Base-by-base conservation (phyloP, 2,329 filamentous ascomycete species). In the Ascochyta clinopodiicola region DNA sequence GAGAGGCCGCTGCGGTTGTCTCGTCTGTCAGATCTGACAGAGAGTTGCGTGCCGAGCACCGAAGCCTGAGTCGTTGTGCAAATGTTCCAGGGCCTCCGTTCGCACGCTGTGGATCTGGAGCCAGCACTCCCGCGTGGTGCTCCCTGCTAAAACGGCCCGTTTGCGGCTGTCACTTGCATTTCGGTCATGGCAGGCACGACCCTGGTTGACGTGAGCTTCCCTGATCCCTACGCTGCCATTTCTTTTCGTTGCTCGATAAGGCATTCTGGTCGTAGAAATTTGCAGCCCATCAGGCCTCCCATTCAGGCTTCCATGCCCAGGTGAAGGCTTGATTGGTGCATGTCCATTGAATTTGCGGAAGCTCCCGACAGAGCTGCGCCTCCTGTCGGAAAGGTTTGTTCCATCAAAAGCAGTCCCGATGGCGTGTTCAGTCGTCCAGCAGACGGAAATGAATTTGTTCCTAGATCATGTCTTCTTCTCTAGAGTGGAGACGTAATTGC, bases 151-250 rank as follows among this genome's bases (percentile, higher is more conserved):
- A 46, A 56, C 52, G 52, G 46, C 36, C 52, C 52, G 52, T 56
- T 51, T 56, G 52, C 52, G 52, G 52, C 52, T 51, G 52, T 38
- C 46, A 46, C 46, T 47, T 47, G 46, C 46, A 51, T 44, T 43
- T 56, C 47, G 42, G 52, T 46, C 46, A 13, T 56, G 46, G 21
- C 46, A 56, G 37, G 52, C 52, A 50, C 24, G 4, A 51, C 43
- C 52, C 52, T 46, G 42, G 52, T 37, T 51, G 43, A 24, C 46
- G 44, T 47, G 37, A 51, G 42, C 46, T 44, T 13, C 51, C 51
- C 38, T 48, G 44, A 49, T 48, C 52, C 52, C 34, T 50, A n/a
- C 25, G 37, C 29, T 34, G 46, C 31, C 21, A 36, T 46, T 17
- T 56, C 29, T 15, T 21, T 25, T 44, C 9, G 31, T 12, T 22